phyloP scores from a whole-genome alignment of 768 basidiomycete species.

The Rhodosporidiobolus sp. region DNA sequence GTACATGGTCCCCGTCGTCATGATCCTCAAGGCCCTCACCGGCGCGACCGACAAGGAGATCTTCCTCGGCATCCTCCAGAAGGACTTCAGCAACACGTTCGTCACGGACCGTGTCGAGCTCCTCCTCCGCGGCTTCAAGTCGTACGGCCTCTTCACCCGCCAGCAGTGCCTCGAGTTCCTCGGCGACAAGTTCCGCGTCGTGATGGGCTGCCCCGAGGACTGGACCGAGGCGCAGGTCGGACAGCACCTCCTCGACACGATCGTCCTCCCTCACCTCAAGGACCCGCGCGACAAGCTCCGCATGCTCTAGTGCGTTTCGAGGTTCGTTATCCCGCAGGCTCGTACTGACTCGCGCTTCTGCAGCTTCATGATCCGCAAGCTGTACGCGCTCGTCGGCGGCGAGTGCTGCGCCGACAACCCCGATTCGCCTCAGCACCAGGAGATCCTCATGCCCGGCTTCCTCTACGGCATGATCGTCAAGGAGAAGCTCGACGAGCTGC shows the following conservation, averaged over 20 bases:
- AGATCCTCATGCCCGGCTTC: slow-evolving; percentile 87
- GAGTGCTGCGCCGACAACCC: slow-evolving; percentile 92
- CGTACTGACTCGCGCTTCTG: neutral
- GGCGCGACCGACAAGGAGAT: slow-evolving; percentile 91
- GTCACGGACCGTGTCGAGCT: slow-evolving; percentile 95
- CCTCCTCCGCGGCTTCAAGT: slow-evolving; percentile 89
- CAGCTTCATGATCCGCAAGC: slow-evolving; percentile 95
- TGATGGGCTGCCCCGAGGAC: slow-evolving; percentile 85
- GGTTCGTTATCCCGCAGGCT: neutral
- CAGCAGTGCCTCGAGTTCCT: slow-evolving; percentile 90
- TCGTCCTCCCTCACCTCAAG: slow-evolving; percentile 85
- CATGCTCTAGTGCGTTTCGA: slow-evolving; percentile 73
- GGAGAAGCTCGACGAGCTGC: slow-evolving; percentile 86
- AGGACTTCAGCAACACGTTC: slow-evolving; percentile 95
- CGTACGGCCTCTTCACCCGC: slow-evolving; percentile 79
- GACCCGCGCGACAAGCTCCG: slow-evolving; percentile 88
- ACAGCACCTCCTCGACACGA: slow-evolving; percentile 72
- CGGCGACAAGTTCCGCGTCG: slow-evolving; percentile 93
- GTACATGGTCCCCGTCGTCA: slow-evolving; percentile 96
- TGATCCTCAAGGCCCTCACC: slow-evolving; percentile 88
- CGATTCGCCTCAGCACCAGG: slow-evolving; percentile 97
- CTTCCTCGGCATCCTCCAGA: slow-evolving; percentile 93
- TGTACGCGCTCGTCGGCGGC: slow-evolving; percentile 84
- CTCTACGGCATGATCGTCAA: slow-evolving; percentile 97
- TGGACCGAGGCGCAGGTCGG: slow-evolving; percentile 82